A percentile compares a stretch with the other conserved stretches of the same genome.
phyloP scores from a whole-genome alignment of 2,329 filamentous ascomycete species.

The Saccharata proteae region DNA sequence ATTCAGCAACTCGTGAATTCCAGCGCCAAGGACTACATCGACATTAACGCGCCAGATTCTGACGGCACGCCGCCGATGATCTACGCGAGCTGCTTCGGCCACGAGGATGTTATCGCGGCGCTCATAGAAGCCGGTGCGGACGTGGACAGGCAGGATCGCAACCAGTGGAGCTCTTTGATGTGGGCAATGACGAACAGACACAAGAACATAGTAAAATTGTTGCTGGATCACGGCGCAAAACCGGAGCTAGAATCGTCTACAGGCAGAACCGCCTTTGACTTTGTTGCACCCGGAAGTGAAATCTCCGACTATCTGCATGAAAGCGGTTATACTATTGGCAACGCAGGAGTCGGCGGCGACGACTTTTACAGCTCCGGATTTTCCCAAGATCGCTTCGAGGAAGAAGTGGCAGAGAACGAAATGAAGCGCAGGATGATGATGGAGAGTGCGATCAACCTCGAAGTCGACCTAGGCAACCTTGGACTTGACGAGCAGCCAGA shows the following conservation, averaged over 20 bases:
- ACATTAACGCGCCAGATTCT: conserved; percentile 80
- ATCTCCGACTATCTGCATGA: conserved; percentile 93
- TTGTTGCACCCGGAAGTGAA: conserved; percentile 88
- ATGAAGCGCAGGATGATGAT: conserved; percentile 97
- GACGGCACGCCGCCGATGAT: conserved; percentile 95
- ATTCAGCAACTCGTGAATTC: conserved; percentile 66
- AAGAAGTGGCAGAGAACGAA: conserved; percentile 94
- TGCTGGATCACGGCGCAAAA: conserved; percentile 90
- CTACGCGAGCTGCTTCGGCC: conserved; percentile 96
- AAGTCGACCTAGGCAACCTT: conserved; percentile 90
- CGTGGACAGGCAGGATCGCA: conserved; percentile 88
- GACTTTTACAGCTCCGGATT: conserved; percentile 94
- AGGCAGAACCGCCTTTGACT: conserved; percentile 88
- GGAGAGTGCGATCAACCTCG: conserved; percentile 92
- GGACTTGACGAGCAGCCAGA: conserved; percentile 94
- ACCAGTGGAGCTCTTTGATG: conserved; percentile 97
- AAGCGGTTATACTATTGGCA: conserved; percentile 83
- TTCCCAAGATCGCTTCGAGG: conserved; percentile 86
- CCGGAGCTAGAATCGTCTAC: conserved; percentile 90
- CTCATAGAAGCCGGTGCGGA: conserved; percentile 76
- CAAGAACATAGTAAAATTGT: conserved; percentile 84
- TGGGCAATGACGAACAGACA: conserved; percentile 99
- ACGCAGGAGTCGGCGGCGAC: conserved; percentile 56
- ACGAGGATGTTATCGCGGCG: conserved; percentile 74
- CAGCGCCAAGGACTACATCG: conserved; percentile 60